A percentile compares a stretch with the other conserved stretches of the same genome.
Conservation (phyloP, 768 basidiomycete species). For the Cystofilobasidium bisporidii region DNA sequence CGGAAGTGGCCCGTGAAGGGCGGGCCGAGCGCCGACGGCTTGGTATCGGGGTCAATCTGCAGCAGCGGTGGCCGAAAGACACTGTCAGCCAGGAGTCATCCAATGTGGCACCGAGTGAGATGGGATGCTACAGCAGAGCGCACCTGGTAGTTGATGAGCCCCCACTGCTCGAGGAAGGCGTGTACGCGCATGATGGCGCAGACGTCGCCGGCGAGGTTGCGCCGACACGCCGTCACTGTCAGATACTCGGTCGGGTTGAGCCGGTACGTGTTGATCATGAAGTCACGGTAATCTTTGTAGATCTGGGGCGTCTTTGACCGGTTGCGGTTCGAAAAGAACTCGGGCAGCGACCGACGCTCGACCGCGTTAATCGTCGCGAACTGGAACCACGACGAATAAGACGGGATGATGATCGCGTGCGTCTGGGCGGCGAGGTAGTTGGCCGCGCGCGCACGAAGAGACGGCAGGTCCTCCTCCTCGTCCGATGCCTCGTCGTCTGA, state of each 20-base stretch:
- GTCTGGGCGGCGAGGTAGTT: slow-evolving; percentile 88
- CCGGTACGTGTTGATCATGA: slow-evolving; percentile 98
- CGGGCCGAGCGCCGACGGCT: slow-evolving; percentile 85
- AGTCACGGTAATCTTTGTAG: slow-evolving; percentile 98
- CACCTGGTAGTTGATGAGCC: slow-evolving; percentile 96
- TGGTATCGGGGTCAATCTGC: slow-evolving; percentile 92
- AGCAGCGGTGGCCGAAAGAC: background rate
- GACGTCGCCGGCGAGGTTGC: slow-evolving; percentile 95
- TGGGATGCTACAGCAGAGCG: background rate
- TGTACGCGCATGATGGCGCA: slow-evolving; percentile 98
- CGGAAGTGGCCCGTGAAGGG: slow-evolving; percentile 99
- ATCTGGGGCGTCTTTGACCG: slow-evolving; percentile 89
- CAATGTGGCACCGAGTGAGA: too few relatives aligned
- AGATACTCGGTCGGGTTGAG: slow-evolving; percentile 89
- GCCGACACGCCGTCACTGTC: slow-evolving; percentile 89
- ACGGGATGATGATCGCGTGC: slow-evolving; percentile 92
- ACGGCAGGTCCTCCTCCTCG: slow-evolving; percentile 41
- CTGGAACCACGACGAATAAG: slow-evolving; percentile 96
- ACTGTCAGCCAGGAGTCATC: too few relatives aligned
- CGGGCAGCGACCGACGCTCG: slow-evolving; percentile 82
- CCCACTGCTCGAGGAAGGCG: slow-evolving; percentile 98
- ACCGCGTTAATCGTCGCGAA: slow-evolving; percentile 87
- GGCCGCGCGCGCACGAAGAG: slow-evolving; percentile 76
- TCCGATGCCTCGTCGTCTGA: slow-evolving; percentile 16
- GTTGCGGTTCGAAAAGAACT: slow-evolving; percentile 96